Evolutionary conservation across 345 rosid species (phyloP).

Genomic region (Populus ilicifolia): DNA sequence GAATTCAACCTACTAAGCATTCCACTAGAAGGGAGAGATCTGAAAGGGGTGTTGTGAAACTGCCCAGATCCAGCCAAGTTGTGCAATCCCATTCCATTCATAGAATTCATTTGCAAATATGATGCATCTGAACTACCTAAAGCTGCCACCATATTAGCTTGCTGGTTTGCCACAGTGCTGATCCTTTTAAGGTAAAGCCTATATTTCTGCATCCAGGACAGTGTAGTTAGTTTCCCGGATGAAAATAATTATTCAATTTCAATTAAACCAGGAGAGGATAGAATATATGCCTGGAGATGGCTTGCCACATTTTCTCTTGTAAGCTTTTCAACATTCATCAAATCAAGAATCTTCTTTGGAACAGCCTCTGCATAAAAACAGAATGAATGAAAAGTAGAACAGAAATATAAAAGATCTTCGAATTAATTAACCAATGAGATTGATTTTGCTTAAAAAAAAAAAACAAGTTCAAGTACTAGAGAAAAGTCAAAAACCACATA

Average conservation of each 20-base stretch:
- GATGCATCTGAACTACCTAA: constrained; percentile 50
- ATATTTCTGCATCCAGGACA: constrained; percentile 53
- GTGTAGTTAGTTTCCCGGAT: constrained; percentile 19
- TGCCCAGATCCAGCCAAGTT: constrained; percentile 45
- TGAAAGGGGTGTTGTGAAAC: constrained; percentile 45
- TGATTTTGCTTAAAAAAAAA: not conserved
- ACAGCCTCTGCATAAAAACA: constrained; percentile 30
- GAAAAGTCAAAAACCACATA: not conserved
- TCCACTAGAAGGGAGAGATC: constrained; percentile 54
- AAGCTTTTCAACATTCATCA: constrained; percentile 36
- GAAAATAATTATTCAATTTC: not conserved
- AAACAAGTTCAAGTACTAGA: not conserved
- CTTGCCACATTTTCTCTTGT: constrained; percentile 37
- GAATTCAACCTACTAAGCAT: constrained; percentile 64
- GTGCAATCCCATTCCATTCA: constrained; percentile 49
- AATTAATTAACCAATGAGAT: not conserved
- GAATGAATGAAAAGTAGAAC: not conserved
- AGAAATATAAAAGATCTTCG: not conserved
- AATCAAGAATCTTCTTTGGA: constrained; percentile 34
- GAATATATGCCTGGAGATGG: constrained; percentile 28
- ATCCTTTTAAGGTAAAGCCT: constrained; percentile 73
- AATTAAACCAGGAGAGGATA: not conserved
- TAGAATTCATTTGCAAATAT: constrained; percentile 52
- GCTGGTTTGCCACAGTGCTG: constrained; percentile 59
- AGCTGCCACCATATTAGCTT: constrained; percentile 58